phyloP scores from a whole-genome alignment of 2,329 filamentous ascomycete species.

The Phaeophleospora eucalypticola region DNA sequence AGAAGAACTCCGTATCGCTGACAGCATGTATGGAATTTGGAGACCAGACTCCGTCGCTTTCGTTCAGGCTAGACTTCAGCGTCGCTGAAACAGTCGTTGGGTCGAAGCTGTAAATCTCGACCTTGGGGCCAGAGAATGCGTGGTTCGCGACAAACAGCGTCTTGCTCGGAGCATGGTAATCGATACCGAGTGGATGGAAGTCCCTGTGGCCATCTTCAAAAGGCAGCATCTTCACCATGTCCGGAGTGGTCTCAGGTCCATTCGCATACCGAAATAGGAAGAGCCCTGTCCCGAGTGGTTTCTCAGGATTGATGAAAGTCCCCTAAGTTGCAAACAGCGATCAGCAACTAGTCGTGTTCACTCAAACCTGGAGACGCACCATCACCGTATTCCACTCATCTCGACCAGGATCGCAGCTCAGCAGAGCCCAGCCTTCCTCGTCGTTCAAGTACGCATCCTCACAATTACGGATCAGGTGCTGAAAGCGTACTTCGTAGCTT shows the following conservation, averaged over 20 bases:
- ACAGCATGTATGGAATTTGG: conserved; percentile 41
- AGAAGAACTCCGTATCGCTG: conserved; percentile 31
- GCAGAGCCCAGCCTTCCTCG: conserved; percentile 35
- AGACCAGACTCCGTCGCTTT: conserved; percentile 29
- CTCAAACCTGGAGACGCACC: conserved; percentile 28
- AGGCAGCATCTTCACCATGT: conserved; percentile 28
- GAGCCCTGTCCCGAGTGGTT: conserved; percentile 29
- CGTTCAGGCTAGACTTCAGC: conserved; percentile 30
- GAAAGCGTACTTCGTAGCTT: conserved; percentile 32
- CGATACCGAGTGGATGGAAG: conserved; percentile 43
- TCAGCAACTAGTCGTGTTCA: not conserved
- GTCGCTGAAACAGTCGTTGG: conserved; percentile 24
- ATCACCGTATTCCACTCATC: conserved; percentile 46
- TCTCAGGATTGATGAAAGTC: conserved; percentile 26
- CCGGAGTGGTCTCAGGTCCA: conserved; percentile 13
- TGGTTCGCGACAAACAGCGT: conserved; percentile 42
- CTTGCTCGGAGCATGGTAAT: conserved; percentile 33
- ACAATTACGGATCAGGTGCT: conserved; percentile 39
- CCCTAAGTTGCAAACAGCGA: conserved; percentile 14
- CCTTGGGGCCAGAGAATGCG: conserved; percentile 29
- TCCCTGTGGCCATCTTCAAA: conserved; percentile 26
- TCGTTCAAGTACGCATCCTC: conserved; percentile 42
- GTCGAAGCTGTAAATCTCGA: conserved; percentile 37
- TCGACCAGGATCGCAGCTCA: conserved; percentile 42
- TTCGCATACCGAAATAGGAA: conserved; percentile 39